Percentiles rank a stretch among this genome's conserved stretches.
These are phyloP conservation scores for Leccinum subrobustum DNA, from an alignment of 1,284 basidiomycete genomes.

Conservation along the genomic window DNA sequence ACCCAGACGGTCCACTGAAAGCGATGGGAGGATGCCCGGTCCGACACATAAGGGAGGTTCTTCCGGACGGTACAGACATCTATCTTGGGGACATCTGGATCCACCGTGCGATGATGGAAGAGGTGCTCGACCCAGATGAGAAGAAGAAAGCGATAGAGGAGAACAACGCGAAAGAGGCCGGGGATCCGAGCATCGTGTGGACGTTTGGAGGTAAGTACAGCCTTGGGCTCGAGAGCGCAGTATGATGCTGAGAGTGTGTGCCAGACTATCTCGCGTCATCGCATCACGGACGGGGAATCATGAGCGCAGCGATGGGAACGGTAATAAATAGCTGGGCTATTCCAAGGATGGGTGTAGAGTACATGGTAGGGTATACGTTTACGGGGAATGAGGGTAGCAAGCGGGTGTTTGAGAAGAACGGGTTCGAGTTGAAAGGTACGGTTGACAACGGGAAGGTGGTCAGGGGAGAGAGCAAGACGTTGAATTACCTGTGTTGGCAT, in stretches of 20 bases:
- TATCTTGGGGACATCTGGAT: constrained; percentile 41
- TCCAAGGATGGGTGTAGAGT: constrained; percentile 53
- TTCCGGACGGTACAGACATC: constrained; percentile 40
- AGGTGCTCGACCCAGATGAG: constrained; percentile 34
- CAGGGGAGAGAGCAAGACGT: constrained; percentile 31
- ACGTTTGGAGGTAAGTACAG: constrained; percentile 40
- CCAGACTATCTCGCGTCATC: constrained; percentile 41
- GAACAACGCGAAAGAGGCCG: constrained; percentile 27
- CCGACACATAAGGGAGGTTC: constrained; percentile 40
- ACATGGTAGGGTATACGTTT: constrained; percentile 45
- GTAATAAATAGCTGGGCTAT: constrained; percentile 56
- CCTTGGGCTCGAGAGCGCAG: constrained; percentile 7
- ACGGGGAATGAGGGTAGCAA: constrained; percentile 55
- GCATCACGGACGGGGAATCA: constrained; percentile 65
- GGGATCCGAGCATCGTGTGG: constrained; percentile 45
- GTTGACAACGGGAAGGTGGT: constrained; percentile 39
- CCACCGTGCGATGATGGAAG: constrained; percentile 33
- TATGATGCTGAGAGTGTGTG: constrained; percentile 2
- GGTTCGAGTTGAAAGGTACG: constrained; percentile 47
- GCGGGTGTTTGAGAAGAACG: constrained; percentile 63
- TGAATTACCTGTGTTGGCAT: constrained; percentile 21
- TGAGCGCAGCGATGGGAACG: constrained; percentile 55
- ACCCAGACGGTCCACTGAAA: constrained; percentile 29
- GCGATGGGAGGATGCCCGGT: constrained; percentile 41
- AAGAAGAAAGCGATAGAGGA: constrained; percentile 19